phyloP scores from a whole-genome alignment of 345 rosid genomes.

The Physaria fendleri region DNA sequence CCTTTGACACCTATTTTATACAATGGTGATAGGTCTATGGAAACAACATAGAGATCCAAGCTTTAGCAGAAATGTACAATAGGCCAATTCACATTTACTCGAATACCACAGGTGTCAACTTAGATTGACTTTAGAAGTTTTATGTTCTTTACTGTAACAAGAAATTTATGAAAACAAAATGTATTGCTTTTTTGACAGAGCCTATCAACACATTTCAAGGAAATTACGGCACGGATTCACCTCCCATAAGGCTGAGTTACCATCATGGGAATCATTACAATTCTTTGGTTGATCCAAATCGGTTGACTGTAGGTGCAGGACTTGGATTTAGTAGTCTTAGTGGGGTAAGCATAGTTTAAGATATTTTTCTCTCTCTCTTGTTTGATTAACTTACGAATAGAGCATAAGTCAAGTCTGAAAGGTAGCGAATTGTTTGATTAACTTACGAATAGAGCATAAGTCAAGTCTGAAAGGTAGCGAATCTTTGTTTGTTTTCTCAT shows the following conservation, averaged over 20 bases:
- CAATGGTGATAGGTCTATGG: conserved; percentile 75
- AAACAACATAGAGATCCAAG: conserved; percentile 96
- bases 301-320: conserved; percentile 85
- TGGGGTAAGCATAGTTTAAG: conserved; percentile 51
- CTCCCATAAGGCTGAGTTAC: conserved; percentile 85
- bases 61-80: conserved; percentile 90
- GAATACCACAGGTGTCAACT: conserved; percentile 68
- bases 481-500: not conserved
- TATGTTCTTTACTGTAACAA: not conserved
- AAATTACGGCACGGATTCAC: conserved; percentile 76
- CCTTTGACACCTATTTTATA: not conserved
- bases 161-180: not conserved
- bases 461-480: not conserved
- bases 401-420: not conserved
- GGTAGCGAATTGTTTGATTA: no score
- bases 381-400: no score
- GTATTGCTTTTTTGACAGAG: conserved; percentile 38
- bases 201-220: conserved; percentile 97
- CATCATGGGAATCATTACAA: conserved; percentile 98
- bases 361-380: not conserved
- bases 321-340: conserved; percentile 90
- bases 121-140: not conserved
- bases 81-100: conserved; percentile 96
- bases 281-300: conserved; percentile 90
- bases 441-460: not conserved